Evolutionary conservation across 176 grass and related monocot genomes (phyloP).

Genomic region (Dendrocalamus sinicus): DNA sequence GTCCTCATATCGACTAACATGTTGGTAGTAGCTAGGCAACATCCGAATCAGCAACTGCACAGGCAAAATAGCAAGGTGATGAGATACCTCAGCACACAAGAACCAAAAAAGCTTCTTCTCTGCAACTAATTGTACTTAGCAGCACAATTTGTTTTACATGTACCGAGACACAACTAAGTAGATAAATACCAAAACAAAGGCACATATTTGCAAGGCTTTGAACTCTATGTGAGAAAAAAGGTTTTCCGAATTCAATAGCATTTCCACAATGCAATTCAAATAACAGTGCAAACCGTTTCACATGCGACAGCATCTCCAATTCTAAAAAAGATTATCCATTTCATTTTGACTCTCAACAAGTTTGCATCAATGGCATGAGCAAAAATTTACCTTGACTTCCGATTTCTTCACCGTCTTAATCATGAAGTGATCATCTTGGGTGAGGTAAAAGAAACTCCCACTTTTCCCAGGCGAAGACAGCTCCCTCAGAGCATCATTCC

Average conservation of each 20-base stretch:
- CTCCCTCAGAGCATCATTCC: slow-evolving; percentile 77
- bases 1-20: slow-evolving; percentile 67
- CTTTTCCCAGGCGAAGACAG: slow-evolving; percentile 83
- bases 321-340: neutral
- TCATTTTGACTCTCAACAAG: neutral
- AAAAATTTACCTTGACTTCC: slow-evolving; percentile 72
- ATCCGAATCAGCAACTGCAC: slow-evolving; percentile 65
- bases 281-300: neutral
- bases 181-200: too few relatives aligned
- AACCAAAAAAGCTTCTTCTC: neutral
- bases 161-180: neutral
- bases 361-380: neutral
- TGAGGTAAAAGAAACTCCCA: slow-evolving; percentile 86
- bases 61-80: slow-evolving; percentile 32
- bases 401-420: slow-evolving; percentile 89
- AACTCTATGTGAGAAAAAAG: neutral
- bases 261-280: neutral
- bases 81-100: slow-evolving; percentile 18
- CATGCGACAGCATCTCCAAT: neutral
- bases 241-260: neutral
- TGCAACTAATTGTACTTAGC: neutral
- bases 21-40: slow-evolving; percentile 63
- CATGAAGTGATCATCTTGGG: slow-evolving; percentile 81
- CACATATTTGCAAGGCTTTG: too few relatives aligned
- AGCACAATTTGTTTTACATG: neutral